Conservation (phyloP, 139 green algal genomes). For the Diplosphaera chodatii region DNA sequence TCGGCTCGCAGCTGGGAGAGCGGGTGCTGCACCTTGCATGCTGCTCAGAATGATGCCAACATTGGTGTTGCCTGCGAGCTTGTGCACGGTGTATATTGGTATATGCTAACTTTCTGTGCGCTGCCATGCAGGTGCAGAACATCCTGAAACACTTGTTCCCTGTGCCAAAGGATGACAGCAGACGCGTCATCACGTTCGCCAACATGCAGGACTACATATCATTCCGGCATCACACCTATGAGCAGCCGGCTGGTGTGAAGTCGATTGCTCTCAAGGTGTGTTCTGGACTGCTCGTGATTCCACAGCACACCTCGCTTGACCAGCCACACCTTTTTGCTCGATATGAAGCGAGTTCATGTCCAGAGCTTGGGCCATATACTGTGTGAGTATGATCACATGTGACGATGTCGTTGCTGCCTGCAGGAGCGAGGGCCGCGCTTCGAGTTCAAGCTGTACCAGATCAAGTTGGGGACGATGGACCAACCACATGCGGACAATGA, state of each 20-base stretch:
- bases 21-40: too few relatives aligned
- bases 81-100: too few relatives aligned
- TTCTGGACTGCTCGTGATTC: too few relatives aligned
- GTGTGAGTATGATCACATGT: too few relatives aligned
- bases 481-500: slow-evolving; percentile 76
- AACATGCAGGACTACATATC: slow-evolving; percentile 88
- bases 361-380: too few relatives aligned
- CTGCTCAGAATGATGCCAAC: too few relatives aligned
- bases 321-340: too few relatives aligned
- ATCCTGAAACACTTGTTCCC: slow-evolving; percentile 97
- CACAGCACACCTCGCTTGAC: too few relatives aligned
- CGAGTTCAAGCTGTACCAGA: slow-evolving; percentile 84
- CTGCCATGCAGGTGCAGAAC: slow-evolving; percentile 28
- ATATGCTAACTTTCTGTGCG: too few relatives aligned
- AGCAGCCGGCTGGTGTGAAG: slow-evolving; percentile 65
- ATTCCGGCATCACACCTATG: slow-evolving; percentile 88
- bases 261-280: slow-evolving; percentile 52
- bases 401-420: too few relatives aligned
- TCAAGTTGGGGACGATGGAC: slow-evolving; percentile 82
- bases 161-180: slow-evolving; percentile 81
- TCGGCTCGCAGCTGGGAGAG: slow-evolving; percentile 77
- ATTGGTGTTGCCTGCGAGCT: too few relatives aligned
- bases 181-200: slow-evolving; percentile 86
- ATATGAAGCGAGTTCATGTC: too few relatives aligned
- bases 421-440: slow-evolving; percentile 47